Percentiles rank a stretch among this genome's conserved stretches.
These are phyloP conservation scores for Triticum dicoccoides DNA, from an alignment of 176 grass and related monocot species.

Conservation along the genomic window DNA sequence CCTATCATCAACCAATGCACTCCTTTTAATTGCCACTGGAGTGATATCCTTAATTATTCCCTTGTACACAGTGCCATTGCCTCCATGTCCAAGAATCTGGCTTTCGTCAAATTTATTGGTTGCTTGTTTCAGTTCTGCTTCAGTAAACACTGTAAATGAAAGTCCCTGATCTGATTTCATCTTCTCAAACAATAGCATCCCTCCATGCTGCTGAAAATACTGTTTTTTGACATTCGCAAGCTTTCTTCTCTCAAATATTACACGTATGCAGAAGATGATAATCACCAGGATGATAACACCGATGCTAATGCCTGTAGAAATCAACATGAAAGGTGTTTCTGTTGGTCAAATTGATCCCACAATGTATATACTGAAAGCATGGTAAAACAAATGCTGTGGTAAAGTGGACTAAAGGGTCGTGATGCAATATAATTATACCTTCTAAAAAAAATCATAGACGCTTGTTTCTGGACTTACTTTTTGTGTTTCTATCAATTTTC, in stretches of 20 bases:
- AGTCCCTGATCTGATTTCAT: slow-evolving; percentile 19
- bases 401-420: not conserved
- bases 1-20: not conserved
- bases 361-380: too few species aligned
- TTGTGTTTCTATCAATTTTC: too few species aligned
- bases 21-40: slow-evolving; percentile 2
- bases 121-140: slow-evolving; percentile 13
- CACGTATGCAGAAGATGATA: not conserved
- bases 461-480: too few species aligned
- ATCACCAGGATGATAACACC: not conserved
- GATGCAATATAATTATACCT: not conserved
- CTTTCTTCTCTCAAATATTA: slow-evolving; percentile 13
- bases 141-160: slow-evolving; percentile 7
- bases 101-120: slow-evolving; percentile 14
- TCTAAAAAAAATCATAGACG: not conserved
- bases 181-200: slow-evolving; percentile 19
- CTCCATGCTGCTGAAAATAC: slow-evolving; percentile 6
- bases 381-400: not conserved
- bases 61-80: slow-evolving; percentile 16
- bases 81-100: slow-evolving; percentile 16
- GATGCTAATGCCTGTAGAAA: slow-evolving; percentile 14
- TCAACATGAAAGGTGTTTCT: not conserved
- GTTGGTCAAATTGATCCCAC: too few species aligned
- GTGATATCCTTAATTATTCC: not conserved
- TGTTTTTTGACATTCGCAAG: not conserved